Evolutionary conservation across 768 basidiomycete species (phyloP).

Genomic region (Pleurotus salmoneostramineus): DNA sequence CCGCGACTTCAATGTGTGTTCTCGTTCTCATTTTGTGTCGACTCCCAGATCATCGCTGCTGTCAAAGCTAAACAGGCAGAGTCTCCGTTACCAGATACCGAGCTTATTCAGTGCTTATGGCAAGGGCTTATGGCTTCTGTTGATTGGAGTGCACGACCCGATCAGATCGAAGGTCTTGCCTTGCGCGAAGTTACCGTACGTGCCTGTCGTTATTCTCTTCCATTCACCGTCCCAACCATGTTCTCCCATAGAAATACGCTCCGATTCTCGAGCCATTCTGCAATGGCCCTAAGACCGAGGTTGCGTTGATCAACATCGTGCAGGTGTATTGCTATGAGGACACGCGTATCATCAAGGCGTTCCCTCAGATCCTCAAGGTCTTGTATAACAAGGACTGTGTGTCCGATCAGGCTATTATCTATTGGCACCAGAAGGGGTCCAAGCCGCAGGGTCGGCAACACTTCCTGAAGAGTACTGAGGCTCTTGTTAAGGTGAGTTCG

Average conservation of each 20-base stretch:
- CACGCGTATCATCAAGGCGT: slow-evolving; percentile 90
- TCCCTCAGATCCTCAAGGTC: slow-evolving; percentile 93
- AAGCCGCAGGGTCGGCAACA: slow-evolving; percentile 94
- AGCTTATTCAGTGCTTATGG: slow-evolving; percentile 89
- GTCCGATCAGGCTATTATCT: slow-evolving; percentile 94
- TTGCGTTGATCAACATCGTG: slow-evolving; percentile 91
- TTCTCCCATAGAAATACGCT: slow-evolving; percentile 60
- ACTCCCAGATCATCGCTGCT: slow-evolving; percentile 65
- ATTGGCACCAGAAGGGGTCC: slow-evolving; percentile 97
- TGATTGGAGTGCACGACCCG: slow-evolving; percentile 86
- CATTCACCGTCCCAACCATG: not conserved
- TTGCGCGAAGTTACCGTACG: slow-evolving; percentile 83
- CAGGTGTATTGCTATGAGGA: slow-evolving; percentile 97
- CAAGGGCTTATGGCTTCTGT: slow-evolving; percentile 83
- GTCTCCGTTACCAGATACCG: slow-evolving; percentile 78
- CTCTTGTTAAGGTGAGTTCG: slow-evolving; percentile 76
- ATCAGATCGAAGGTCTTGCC: slow-evolving; percentile 90
- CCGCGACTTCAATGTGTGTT: not conserved
- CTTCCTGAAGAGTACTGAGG: slow-evolving; percentile 85
- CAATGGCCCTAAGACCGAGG: slow-evolving; percentile 83
- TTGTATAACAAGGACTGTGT: slow-evolving; percentile 96
- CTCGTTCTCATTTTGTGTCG: slow-evolving; percentile 7
- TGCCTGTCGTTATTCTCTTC: slow-evolving; percentile 5
- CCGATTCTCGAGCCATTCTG: slow-evolving; percentile 90
- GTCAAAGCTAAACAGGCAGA: slow-evolving; percentile 75